Evolutionary conservation across 768 basidiomycete genomes (phyloP).

Genomic region (Amanita pseudoporphyria): DNA sequence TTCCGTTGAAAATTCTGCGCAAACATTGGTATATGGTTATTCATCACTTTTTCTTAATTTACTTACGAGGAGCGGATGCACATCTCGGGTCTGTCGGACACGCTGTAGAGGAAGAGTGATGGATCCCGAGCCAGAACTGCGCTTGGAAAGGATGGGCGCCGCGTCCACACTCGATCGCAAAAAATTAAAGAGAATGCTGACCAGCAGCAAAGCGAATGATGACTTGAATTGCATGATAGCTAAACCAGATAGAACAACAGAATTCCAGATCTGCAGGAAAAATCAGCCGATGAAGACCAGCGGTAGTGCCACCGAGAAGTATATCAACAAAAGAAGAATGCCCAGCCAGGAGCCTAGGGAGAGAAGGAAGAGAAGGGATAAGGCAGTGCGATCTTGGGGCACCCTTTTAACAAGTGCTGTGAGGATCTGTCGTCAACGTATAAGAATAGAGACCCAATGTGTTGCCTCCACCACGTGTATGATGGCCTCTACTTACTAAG

Average conservation of each 20-base stretch:
- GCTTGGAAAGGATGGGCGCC: slow-evolving; percentile 23
- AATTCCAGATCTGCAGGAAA: slow-evolving; percentile 7
- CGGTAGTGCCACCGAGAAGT: slow-evolving; percentile 9
- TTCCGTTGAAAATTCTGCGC: slow-evolving; percentile 57
- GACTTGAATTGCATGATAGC: slow-evolving; percentile 45
- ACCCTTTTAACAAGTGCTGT: neutral
- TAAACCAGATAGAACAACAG: slow-evolving; percentile 7
- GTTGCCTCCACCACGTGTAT: neutral
- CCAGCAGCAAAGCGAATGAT: slow-evolving; percentile 41
- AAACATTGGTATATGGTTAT: neutral
- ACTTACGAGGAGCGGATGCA: slow-evolving; percentile 29
- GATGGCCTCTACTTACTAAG: neutral
- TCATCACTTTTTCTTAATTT: neutral
- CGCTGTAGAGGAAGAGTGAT: slow-evolving; percentile 37
- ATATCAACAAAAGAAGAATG: neutral
- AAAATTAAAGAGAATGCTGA: slow-evolving; percentile 37
- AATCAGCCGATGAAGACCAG: slow-evolving; percentile 16
- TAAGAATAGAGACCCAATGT: neutral
- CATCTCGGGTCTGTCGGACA: slow-evolving; percentile 18
- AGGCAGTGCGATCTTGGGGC: slow-evolving; percentile 12
- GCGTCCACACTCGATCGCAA: slow-evolving; percentile 31
- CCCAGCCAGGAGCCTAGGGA: slow-evolving; percentile 12
- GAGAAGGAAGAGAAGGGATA: slow-evolving; percentile 20
- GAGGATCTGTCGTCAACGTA: too few species aligned
- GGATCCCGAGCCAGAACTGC: slow-evolving; percentile 17